These are phyloP conservation scores for Aspergillus floridensis DNA, from an alignment of 2,329 filamentous ascomycete genomes.

Conservation along the genomic window DNA sequence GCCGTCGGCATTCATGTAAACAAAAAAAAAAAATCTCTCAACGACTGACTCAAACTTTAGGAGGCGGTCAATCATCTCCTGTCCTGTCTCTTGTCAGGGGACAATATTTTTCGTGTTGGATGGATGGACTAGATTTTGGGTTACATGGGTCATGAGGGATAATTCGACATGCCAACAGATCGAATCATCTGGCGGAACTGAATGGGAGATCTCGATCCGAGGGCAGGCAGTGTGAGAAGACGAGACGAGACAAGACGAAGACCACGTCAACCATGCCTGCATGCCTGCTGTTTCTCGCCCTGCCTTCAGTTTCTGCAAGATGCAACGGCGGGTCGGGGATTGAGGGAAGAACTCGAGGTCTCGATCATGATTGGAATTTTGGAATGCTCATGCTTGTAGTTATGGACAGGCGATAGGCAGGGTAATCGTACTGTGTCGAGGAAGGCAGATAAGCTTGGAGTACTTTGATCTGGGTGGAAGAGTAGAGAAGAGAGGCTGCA, in stretches of 20 bases:
- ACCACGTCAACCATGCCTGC: constrained; percentile 5
- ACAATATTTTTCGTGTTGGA: too few species aligned
- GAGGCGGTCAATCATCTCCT: too few species aligned
- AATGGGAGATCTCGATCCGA: neutral
- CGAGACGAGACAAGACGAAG: neutral
- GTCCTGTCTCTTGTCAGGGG: neutral
- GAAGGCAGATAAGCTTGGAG: neutral
- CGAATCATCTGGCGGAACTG: neutral
- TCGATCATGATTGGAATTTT: too few species aligned
- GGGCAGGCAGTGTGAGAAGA: neutral
- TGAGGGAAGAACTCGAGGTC: too few species aligned
- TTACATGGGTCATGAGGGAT: neutral
- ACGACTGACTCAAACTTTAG: neutral
- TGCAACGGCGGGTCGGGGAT: too few species aligned
- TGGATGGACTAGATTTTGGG: neutral
- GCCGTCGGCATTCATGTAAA: too few species aligned
- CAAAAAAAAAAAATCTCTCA: neutral
- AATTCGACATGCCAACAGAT: neutral
- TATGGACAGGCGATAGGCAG: neutral
- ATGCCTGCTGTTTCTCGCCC: too few species aligned
- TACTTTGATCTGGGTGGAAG: neutral
- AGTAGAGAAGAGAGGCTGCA: neutral
- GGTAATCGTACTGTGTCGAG: constrained; percentile 5
- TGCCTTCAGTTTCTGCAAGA: neutral
- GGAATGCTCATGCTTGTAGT: too few species aligned